Percentiles rank a stretch among this genome's conserved stretches.
phyloP scores from a whole-genome alignment of 2,329 filamentous ascomycete genomes.

The Monilinia fructigena region DNA sequence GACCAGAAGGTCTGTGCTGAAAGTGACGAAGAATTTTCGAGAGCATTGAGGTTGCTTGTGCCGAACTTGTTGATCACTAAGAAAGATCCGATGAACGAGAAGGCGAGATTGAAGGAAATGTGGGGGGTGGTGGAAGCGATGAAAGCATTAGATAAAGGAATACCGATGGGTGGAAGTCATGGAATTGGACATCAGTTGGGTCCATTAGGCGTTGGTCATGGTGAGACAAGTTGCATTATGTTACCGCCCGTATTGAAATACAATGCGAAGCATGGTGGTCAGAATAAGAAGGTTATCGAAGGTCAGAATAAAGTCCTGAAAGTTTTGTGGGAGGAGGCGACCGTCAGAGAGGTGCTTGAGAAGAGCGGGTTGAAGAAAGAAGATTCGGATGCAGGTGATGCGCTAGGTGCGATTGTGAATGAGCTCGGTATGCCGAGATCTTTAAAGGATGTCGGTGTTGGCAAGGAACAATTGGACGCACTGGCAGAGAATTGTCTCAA shows the following conservation, averaged over 20 bases:
- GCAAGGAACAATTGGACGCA: slow-evolving; percentile 47
- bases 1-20: slow-evolving; percentile 24
- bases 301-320: slow-evolving; percentile 31
- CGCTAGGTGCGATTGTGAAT: slow-evolving; percentile 51
- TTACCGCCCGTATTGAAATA: slow-evolving; percentile 56
- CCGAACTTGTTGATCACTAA: slow-evolving; percentile 34
- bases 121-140: slow-evolving; percentile 54
- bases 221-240: slow-evolving; percentile 58
- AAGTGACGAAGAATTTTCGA: slow-evolving; percentile 27
- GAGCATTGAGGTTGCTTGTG: slow-evolving; percentile 33
- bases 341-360: slow-evolving; percentile 26
- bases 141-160: slow-evolving; percentile 44
- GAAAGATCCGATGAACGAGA: slow-evolving; percentile 26
- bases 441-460: slow-evolving; percentile 51
- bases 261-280: slow-evolving; percentile 42
- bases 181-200: slow-evolving; percentile 47
- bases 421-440: slow-evolving; percentile 54
- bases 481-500: slow-evolving; percentile 51
- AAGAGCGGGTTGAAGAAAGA: slow-evolving; percentile 29
- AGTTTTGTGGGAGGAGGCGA: slow-evolving; percentile 31
- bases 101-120: slow-evolving; percentile 30
- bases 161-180: slow-evolving; percentile 44
- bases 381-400: slow-evolving; percentile 49
- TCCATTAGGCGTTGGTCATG: slow-evolving; percentile 53
- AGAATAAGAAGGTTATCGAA: slow-evolving; percentile 25